Base-by-base conservation (phyloP, 495 filamentous ascomycete species). In the Podospora appendiculata region DNA sequence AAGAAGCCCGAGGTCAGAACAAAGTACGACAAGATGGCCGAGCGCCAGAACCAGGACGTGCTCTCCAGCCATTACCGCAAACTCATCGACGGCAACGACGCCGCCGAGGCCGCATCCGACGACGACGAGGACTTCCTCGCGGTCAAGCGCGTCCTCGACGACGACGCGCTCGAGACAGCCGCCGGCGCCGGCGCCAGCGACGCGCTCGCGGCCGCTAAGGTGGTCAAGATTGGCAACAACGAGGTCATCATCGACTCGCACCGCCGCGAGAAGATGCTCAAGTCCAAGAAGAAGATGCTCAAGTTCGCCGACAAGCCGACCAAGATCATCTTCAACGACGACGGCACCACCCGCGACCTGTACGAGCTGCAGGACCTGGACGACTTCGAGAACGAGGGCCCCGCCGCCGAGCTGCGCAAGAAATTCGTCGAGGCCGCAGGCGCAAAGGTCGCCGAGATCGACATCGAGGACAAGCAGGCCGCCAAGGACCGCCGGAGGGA, bases 21-120 rank as follows among this genome's bases (percentile, higher is more conserved):
- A 18, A 96, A 93, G 67, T 91, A 92, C 63, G 88, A 97, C 62
- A 88, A 90, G 53, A 96, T 96, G 90, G 94, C 96, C 59, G 92
- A 96, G 71, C 76, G 93, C 55, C 85, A 84, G 53, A 96, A 97
- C 69, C 90, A 96, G 58, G 89, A 94, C 55, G 84, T 99, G n/a
- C 71, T 99, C 54, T 87, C 93, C 40, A 83, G 83, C 39, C 94
- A 96, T 69, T 97, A 96, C 70, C 81, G 81, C 40, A 95, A 89
- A 57, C 79, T 97, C 49, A 79, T 96, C 57, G 82, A 79, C 50
- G 82, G 87, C 42, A 84, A 83, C 46, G 79, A 74, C 14, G 58
- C 70, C n/a, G 73, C 74, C 35, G 69, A 68, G 12, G 62, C 67
- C 8, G 67, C 63, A 13, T 69, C 69, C 36, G 80, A 81, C 49